Base-by-base conservation (phyloP, 495 filamentous ascomycete genomes). In the Cercophora samala region DNA sequence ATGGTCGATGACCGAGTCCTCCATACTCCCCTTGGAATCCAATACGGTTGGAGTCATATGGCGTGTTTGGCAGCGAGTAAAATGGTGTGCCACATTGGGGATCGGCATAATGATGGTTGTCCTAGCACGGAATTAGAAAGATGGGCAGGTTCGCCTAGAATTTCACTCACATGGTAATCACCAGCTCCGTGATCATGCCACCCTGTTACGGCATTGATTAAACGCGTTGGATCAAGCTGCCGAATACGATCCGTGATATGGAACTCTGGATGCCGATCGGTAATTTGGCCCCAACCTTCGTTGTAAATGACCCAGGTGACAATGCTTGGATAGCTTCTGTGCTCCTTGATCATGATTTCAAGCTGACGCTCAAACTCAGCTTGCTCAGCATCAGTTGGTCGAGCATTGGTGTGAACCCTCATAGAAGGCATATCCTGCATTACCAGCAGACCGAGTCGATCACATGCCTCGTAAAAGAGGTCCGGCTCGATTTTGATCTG, bases 51-150 rank as follows among this genome's bases (percentile, higher is more conserved):
- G 80, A 74, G 68, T 90, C 87, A 67, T 88, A 88, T 1, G 87
- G 87, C 6, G 79, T 80, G 0, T 84, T 85, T 1, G 72, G 64
- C 46, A 75, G 78, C 3, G 86, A 89, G 73, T 86, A 88, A 71
- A 83, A 88, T 0, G 88, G 88, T 0, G 86, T 84, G 19, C 88
- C 88, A 64, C 88, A 91, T 75, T 90, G 88, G 0, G 88, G 86
- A 68, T 89, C 86, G 3, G 88, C 84, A 72, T 91, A 91, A 72
- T 91, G 87, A 69, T 91, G 88, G 68, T 90, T 90, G 68, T 91
- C 87, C 53, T 85, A 82, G 55, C 15, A 3, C 15, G 37, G 37
- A 46, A 46, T 46, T 46, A 46, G 37, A 46, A 11, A 1, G 9
- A 46, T 46, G 37, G n/a, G n/a, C 37, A 46, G 2, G 13, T 9